phyloP scores from a whole-genome alignment of 2,329 filamentous ascomycete genomes.

The Arthroderma sp. region DNA sequence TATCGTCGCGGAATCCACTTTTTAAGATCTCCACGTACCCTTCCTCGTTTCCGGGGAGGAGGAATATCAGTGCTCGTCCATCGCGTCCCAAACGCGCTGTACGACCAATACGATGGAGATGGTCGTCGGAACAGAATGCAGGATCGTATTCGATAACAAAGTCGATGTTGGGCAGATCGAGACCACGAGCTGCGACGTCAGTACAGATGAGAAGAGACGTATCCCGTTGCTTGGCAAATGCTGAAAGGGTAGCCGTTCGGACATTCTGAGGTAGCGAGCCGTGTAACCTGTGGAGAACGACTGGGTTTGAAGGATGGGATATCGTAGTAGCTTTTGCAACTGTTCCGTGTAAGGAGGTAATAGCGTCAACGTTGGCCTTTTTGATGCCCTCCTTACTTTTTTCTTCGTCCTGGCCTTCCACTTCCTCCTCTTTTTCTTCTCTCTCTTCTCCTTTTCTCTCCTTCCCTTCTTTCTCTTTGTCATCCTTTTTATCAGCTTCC shows the following conservation, averaged over 20 bases:
- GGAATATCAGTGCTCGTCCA: slow-evolving; percentile 76
- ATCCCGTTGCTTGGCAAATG: slow-evolving; percentile 60
- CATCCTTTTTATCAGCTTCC: slow-evolving; percentile 9
- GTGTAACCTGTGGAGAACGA: slow-evolving; percentile 77
- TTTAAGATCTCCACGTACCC: slow-evolving; percentile 72
- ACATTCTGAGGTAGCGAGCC: slow-evolving; percentile 80
- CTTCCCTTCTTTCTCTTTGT: slow-evolving; percentile 15
- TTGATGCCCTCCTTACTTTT: slow-evolving; percentile 8
- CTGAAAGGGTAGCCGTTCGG: slow-evolving; percentile 70
- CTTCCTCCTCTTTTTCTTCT: slow-evolving; percentile 13
- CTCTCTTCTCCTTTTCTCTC: slow-evolving; percentile 13
- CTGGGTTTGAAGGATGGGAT: slow-evolving; percentile 60
- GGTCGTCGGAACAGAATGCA: slow-evolving; percentile 83
- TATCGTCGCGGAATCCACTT: slow-evolving; percentile 50
- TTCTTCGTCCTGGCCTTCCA: slow-evolving; percentile 3
- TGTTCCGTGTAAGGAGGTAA: slow-evolving; percentile 23
- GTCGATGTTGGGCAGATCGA: slow-evolving; percentile 91
- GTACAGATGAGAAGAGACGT: slow-evolving; percentile 82
- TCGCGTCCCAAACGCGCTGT: slow-evolving; percentile 85
- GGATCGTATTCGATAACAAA: slow-evolving; percentile 94
- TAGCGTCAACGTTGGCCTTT: slow-evolving; percentile 1
- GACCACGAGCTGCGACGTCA: slow-evolving; percentile 86
- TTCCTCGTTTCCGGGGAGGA: slow-evolving; percentile 83
- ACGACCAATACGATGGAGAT: slow-evolving; percentile 85
- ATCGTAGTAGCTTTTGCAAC: slow-evolving; percentile 53